Base-by-base conservation (phyloP, 169 alveolate species). In the Plasmodium relictum region DNA sequence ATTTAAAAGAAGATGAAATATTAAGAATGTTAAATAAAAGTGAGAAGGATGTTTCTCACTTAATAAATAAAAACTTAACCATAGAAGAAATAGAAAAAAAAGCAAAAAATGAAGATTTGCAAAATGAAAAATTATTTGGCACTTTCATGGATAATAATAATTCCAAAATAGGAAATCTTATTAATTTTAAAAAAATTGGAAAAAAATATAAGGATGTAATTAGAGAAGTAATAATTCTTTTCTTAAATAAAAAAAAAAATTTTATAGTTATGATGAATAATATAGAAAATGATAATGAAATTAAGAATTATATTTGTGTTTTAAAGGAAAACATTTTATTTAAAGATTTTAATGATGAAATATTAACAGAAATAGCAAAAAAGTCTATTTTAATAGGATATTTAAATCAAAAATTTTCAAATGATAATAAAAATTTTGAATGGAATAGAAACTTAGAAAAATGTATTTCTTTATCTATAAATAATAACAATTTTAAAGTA, bases 181-280 rank as follows among this genome's bases (percentile, higher is more conserved):
- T 80, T 80, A 80, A 61, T 62, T 80, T 80, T 80, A 80, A 80
- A 68, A 80, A 69, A 80, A 41, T 80, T 12, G 83, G 90, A 24
- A 80, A 66, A 69, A 68, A 80, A 80, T 80, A 80, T 80, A 80
- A 80, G 66, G 73, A 80, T n/a, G 45, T 80, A 66, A 69, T 80
- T 68, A 39, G 18, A 24, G 73, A 80, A 39, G 90, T 80, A 52
- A 80, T 80, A 66, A 26, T 14, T 26, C 18, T 66, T 52, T 54
- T 80, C 54, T 41, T 80, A 24, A 22, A n/a, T 20, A 80, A 80
- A n/a, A 71, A 71, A 18, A 54, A 37, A 52, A 37, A 80, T 42
- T 68, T 66, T 68, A 54, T 24, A 6, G 80, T 52, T 31, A 66
- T 80, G 58, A 66, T 68, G n/a, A 80, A 80, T n/a, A 50, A 52